Percentiles rank a stretch among this genome's conserved stretches.
phyloP scores from a whole-genome alignment of 1,139 yeast genomes.

The Nadsonia starkeyi-henricii region DNA sequence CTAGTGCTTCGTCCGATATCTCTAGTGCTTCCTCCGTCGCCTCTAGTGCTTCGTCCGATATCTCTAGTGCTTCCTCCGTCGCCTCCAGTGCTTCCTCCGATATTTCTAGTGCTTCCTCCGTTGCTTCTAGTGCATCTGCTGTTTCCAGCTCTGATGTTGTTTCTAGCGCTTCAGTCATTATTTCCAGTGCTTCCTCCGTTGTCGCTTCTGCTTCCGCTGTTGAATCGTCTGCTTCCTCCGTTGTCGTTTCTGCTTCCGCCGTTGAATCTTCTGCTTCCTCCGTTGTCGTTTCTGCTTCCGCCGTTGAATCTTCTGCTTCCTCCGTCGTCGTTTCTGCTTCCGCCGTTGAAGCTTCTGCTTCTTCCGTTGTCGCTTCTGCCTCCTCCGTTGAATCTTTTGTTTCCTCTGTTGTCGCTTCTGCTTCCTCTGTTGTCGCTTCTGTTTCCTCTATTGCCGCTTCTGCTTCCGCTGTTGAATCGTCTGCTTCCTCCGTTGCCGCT shows the following conservation, averaged over 20 bases:
- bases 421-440: conserved; percentile 1
- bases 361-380: too few species aligned
- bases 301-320: too few species aligned
- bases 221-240: too few species aligned
- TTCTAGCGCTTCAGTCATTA: too few species aligned
- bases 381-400: conserved; percentile 1
- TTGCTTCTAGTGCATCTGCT: too few species aligned
- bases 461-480: conserved; percentile 3
- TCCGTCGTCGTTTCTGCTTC: too few species aligned
- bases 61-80: conserved; percentile 7
- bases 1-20: conserved; percentile 1
- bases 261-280: too few species aligned
- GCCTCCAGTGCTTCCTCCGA: conserved; percentile 6
- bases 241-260: too few species aligned
- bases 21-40: conserved; percentile 3
- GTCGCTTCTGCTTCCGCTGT: conserved; percentile 3
- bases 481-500: conserved; percentile 7
- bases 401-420: background rate
- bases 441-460: conserved; percentile 2
- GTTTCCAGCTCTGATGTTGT: too few species aligned
- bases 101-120: background rate
- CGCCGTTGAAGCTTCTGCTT: too few species aligned
- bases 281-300: too few species aligned
- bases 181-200: background rate
- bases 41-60: conserved; percentile 5